phyloP scores from a whole-genome alignment of 257 asterid species.

The Capsicum chinense region DNA sequence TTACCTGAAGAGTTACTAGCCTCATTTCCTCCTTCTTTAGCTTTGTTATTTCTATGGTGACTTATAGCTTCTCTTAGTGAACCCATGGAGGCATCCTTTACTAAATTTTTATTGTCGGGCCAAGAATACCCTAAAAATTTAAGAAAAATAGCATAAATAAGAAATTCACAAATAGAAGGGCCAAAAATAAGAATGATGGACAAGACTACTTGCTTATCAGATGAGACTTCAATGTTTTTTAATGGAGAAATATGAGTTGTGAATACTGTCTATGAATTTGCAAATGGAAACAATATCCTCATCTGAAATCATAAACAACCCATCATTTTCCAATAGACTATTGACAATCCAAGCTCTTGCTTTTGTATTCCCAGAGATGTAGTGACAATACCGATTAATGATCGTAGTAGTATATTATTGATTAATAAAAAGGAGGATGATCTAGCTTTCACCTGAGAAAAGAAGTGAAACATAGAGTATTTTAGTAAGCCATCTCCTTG shows the following conservation, averaged over 20 bases:
- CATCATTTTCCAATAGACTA: conserved; percentile 86
- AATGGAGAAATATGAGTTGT: conserved; percentile 23
- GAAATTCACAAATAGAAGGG: not conserved
- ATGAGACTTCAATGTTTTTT: conserved; percentile 30
- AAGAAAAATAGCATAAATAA: conserved; percentile 14
- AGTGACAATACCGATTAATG: not conserved
- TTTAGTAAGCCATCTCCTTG: conserved; percentile 96
- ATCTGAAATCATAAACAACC: conserved; percentile 67
- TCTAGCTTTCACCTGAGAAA: conserved; percentile 67
- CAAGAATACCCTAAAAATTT: conserved; percentile 88
- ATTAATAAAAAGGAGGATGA: not conserved
- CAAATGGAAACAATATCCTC: conserved; percentile 78
- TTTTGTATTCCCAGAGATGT: conserved; percentile 54
- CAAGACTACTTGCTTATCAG: not conserved
- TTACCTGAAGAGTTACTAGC: conserved; percentile 80
- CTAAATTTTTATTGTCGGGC: conserved; percentile 95
- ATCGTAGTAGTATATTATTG: conserved; percentile 21
- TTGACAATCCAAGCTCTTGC: conserved; percentile 94
- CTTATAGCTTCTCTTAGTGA: conserved; percentile 90
- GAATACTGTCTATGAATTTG: conserved; percentile 77
- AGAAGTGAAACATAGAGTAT: conserved; percentile 96
- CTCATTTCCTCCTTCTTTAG: conserved; percentile 92
- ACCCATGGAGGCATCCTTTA: conserved; percentile 99
- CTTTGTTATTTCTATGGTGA: conserved; percentile 70
- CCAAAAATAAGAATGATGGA: not conserved